Percentiles rank a stretch among this genome's conserved stretches.
These are phyloP conservation scores for Mucor ambiguus DNA, from an alignment of 371 early-diverging fungal genomes.

Conservation along the genomic window DNA sequence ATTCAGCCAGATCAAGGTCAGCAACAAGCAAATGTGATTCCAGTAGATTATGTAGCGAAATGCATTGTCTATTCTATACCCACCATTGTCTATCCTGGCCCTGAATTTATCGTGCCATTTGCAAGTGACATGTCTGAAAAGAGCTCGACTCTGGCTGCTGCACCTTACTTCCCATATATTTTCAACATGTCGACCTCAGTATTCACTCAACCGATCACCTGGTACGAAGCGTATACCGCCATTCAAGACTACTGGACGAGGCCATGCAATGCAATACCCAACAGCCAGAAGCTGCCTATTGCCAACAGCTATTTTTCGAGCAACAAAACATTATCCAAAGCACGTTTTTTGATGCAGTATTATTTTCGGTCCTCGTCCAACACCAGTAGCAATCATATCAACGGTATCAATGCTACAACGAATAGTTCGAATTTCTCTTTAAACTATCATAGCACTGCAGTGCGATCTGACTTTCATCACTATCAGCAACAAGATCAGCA, in stretches of 20 bases:
- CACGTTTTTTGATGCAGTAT: slow-evolving; percentile 32
- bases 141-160: neutral
- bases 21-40: slow-evolving; percentile 33
- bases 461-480: neutral
- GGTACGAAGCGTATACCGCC: slow-evolving; percentile 28
- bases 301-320: slow-evolving; percentile 26
- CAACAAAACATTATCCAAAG: slow-evolving; percentile 26
- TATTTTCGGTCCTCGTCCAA: slow-evolving; percentile 23
- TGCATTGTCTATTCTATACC: slow-evolving; percentile 26
- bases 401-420: neutral
- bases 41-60: slow-evolving; percentile 40
- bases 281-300: slow-evolving; percentile 14
- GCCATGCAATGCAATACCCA: slow-evolving; percentile 14
- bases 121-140: slow-evolving; percentile 10
- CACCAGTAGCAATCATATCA: neutral
- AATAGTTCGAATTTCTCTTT: neutral
- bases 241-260: slow-evolving; percentile 37
- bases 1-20: slow-evolving; percentile 33
- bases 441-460: neutral
- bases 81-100: slow-evolving; percentile 16
- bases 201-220: slow-evolving; percentile 12
- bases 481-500: slow-evolving; percentile 14
- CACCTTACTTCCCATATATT: slow-evolving; percentile 23
- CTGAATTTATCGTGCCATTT: slow-evolving; percentile 22
- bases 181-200: slow-evolving; percentile 21